Base-by-base conservation (phyloP, 1,139 yeast genomes). In the Blastobotrys persicus region DNA sequence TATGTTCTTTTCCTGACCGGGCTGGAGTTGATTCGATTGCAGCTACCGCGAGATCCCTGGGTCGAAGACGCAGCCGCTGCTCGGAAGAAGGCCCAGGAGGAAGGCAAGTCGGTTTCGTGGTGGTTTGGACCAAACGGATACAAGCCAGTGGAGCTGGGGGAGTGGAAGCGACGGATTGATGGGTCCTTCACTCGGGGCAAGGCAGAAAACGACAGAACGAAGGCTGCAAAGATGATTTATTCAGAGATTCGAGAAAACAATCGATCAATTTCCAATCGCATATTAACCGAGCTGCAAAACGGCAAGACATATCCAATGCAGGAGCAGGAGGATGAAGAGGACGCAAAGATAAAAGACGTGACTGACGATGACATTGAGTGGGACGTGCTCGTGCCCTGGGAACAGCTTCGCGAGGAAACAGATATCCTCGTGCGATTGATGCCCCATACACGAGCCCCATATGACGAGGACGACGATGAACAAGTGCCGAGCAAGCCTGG, bases 101-200 rank as follows among this genome's bases (percentile, higher is more conserved):
- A 44, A 9, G 61, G 60, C 9, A 52, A 57, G 35, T 42, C 51
- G 12, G 58, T 61, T 4, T 59, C 59, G 12, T 23, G 35, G 41
- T 67, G 71, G 71, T 62, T 66, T 46, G 71, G 71, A 2, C 70
- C 71, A 1, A 41, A 43, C 13, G 64, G 62, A 5, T 66, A 67
- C 51, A 42, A 46, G 19, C 59, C 70, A 3, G 58, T 62, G 4
- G 55, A 58, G n/a, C 57, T 60, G 50, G 47, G 47, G 3, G 67
- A 65, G 39, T 67, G 70, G 70, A 61, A 58, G 39, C 41, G 50
- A 26, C 55, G 69, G 19, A 54, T 62, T 13, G 62, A 58, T 28
- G 28, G 23, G 12, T 37, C 33, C 12, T 31, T 44, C 13, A 34
- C 34, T 1, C 14, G 54, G 7, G 37, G 49, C 13, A 43, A 46